Percentiles rank a stretch among this genome's conserved stretches.
Conservation (phyloP, 306 rosid genomes). For the Castanea sativa region DNA sequence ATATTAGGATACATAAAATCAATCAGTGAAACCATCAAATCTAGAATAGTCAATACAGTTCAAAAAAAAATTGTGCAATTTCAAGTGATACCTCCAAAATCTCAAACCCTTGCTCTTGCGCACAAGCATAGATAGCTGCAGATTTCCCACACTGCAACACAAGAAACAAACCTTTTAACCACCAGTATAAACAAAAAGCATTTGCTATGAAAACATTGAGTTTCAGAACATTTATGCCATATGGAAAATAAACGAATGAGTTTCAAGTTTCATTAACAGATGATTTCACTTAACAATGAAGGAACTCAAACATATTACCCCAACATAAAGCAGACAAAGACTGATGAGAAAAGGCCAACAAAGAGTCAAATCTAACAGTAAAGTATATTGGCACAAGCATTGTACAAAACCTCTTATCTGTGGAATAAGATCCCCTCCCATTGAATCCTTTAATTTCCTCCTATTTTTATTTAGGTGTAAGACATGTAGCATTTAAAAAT, state of each 20-base stretch:
- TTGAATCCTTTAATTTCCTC: too few relatives aligned
- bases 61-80: conserved; percentile 4
- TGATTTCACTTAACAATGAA: not conserved
- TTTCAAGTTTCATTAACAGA: not conserved
- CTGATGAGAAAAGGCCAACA: not conserved
- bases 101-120: conserved; percentile 76
- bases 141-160: conserved; percentile 91
- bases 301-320: not conserved
- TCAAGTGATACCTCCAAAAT: conserved; percentile 69
- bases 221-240: conserved; percentile 7
- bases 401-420: too few relatives aligned
- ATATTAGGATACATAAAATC: too few relatives aligned
- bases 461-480: too few relatives aligned
- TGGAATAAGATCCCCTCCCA: too few relatives aligned
- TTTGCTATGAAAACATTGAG: not conserved
- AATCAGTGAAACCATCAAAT: too few relatives aligned
- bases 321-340: not conserved
- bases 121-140: conserved; percentile 95
- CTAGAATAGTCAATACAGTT: conserved; percentile 11
- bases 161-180: conserved; percentile 23
- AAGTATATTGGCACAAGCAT: too few relatives aligned
- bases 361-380: too few relatives aligned
- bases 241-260: not conserved
- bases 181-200: conserved; percentile 15
- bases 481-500: too few relatives aligned